A percentile compares a stretch with the other conserved stretches of the same genome.
Evolutionary conservation across 805 yeast species (phyloP).

Genomic region (Saturnispora gosingensis): DNA sequence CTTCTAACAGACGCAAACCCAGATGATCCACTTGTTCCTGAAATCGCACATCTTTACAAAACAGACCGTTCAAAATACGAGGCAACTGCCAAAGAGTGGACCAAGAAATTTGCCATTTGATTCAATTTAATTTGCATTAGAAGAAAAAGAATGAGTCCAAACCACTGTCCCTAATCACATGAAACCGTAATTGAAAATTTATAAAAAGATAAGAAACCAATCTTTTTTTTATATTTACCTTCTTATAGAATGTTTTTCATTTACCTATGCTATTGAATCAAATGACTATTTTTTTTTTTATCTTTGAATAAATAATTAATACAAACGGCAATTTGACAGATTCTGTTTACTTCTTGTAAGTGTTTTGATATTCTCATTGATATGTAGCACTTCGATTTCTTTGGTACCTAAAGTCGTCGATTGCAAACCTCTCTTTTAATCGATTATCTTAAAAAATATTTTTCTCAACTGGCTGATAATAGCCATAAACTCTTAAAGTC

Average conservation of each 20-base stretch:
- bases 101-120: constrained; percentile 91
- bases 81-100: constrained; percentile 97
- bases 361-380: background rate
- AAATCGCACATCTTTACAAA: constrained; percentile 93
- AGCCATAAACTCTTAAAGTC: background rate
- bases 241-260: background rate
- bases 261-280: background rate
- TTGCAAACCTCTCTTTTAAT: too few species aligned
- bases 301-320: background rate
- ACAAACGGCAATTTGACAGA: background rate
- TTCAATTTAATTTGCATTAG: background rate
- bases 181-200: background rate
- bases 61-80: constrained; percentile 90
- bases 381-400: too few species aligned
- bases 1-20: constrained; percentile 96
- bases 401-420: too few species aligned
- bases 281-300: background rate
- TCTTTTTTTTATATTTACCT: background rate
- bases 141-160: background rate
- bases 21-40: constrained; percentile 98
- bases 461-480: background rate
- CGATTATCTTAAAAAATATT: background rate
- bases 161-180: background rate
- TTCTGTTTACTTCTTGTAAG: background rate
- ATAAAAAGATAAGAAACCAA: background rate